Evolutionary conservation across 129 eudicot genomes (phyloP).

Genomic region (Flaveria ramosissima): DNA sequence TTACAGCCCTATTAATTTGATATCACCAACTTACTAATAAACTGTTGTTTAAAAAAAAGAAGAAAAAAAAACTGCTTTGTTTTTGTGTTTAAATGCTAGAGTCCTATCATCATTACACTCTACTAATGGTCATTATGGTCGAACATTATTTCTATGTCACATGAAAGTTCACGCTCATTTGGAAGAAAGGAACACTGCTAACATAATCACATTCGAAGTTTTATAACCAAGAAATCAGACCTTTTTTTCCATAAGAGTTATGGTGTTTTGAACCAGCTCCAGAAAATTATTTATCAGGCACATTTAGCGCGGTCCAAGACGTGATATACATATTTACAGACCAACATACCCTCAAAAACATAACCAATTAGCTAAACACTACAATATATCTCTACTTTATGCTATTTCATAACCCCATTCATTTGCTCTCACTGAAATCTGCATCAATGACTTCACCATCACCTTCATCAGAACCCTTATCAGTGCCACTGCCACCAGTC

Average conservation of each 20-base stretch:
- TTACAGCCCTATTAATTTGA: too few species aligned
- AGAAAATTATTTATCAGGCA: neutral
- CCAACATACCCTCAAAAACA: conserved; percentile 2
- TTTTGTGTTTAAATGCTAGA: too few species aligned
- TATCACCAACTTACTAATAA: too few species aligned
- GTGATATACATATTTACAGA: conserved; percentile 8
- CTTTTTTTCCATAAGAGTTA: neutral
- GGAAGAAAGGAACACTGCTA: neutral
- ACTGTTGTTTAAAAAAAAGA: too few species aligned
- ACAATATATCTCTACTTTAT: neutral
- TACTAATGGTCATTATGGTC: too few species aligned
- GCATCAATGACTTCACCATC: conserved; percentile 87
- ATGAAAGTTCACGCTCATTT: too few species aligned
- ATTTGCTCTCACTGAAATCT: conserved; percentile 66
- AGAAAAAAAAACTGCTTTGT: too few species aligned
- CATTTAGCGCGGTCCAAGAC: neutral
- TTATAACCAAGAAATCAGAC: neutral
- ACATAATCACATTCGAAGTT: neutral
- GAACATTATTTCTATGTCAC: too few species aligned
- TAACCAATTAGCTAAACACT: conserved; percentile 7
- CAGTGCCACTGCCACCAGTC: conserved; percentile 38
- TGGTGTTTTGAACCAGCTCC: neutral
- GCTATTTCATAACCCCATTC: conserved; percentile 12
- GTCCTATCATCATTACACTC: too few species aligned
- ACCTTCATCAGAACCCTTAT: conserved; percentile 40